These are phyloP conservation scores for Periconia sp. DNA, from an alignment of 2,329 filamentous ascomycete genomes.

Conservation along the genomic window DNA sequence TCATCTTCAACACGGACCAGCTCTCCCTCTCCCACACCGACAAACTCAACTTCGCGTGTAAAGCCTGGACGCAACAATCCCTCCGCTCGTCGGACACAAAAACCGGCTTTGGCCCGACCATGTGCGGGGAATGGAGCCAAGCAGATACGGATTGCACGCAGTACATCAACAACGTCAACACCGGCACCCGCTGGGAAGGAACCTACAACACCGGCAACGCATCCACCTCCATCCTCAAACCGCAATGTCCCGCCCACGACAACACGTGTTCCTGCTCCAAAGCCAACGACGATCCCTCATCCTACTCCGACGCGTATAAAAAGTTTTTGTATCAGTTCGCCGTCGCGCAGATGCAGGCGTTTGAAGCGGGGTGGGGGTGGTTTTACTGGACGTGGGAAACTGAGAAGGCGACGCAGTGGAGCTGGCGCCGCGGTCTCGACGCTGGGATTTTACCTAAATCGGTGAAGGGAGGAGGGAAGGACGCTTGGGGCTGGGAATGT, in stretches of 20 bases:
- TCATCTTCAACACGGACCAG: conserved; percentile 92
- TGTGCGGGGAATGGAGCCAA: conserved; percentile 97
- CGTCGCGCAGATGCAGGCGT: conserved; percentile 92
- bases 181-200: conserved; percentile 89
- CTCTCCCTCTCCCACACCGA: conserved; percentile 78
- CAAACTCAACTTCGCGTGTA: conserved; percentile 86
- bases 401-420: conserved; percentile 85
- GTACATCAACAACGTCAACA: conserved; percentile 85
- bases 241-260: conserved; percentile 69
- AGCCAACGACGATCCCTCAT: conserved; percentile 72
- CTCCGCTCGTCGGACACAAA: conserved; percentile 68
- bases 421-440: conserved; percentile 76
- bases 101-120: conserved; percentile 86
- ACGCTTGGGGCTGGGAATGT: conserved; percentile 42
- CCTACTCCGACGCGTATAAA: conserved; percentile 76
- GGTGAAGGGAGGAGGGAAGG: conserved; percentile 44
- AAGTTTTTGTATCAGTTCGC: conserved; percentile 86
- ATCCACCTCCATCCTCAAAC: conserved; percentile 64
- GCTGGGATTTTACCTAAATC: conserved; percentile 74
- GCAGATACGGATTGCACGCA: conserved; percentile 92
- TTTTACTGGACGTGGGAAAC: conserved; percentile 99
- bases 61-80: conserved; percentile 82
- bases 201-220: conserved; percentile 71
- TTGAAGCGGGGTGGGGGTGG: conserved; percentile 94
- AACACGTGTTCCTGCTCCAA: conserved; percentile 69